Evolutionary conservation across 805 yeast species (phyloP).

Genomic region (Danielia reshetovae): DNA sequence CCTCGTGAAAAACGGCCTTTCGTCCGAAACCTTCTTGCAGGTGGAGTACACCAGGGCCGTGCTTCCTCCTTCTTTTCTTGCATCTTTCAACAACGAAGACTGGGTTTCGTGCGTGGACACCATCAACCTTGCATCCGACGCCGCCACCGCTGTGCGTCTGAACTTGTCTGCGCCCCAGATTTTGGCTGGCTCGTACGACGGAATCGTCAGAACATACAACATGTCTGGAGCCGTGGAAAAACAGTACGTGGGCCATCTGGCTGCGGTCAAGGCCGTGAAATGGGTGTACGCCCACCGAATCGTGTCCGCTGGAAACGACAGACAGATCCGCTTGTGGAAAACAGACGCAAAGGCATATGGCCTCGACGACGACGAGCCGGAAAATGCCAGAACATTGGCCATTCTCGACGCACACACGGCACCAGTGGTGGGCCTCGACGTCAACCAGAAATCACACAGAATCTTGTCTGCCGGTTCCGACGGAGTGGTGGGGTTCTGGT

Average conservation of each 20-base stretch:
- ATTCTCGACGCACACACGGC: slow-evolving; percentile 87
- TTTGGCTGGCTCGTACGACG: slow-evolving; percentile 90
- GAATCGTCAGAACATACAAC: slow-evolving; percentile 87
- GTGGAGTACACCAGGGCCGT: slow-evolving; percentile 91
- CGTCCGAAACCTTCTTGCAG: slow-evolving; percentile 73
- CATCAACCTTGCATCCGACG: slow-evolving; percentile 30
- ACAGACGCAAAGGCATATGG: slow-evolving; percentile 41
- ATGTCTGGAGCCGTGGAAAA: slow-evolving; percentile 73
- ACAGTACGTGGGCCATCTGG: slow-evolving; percentile 85
- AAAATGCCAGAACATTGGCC: slow-evolving; percentile 74
- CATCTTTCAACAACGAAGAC: slow-evolving; percentile 87
- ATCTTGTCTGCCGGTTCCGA: slow-evolving; percentile 86
- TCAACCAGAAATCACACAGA: slow-evolving; percentile 48
- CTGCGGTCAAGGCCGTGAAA: slow-evolving; percentile 76
- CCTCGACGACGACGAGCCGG: slow-evolving; percentile 32
- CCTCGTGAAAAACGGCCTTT: slow-evolving; percentile 68
- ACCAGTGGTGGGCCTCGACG: slow-evolving; percentile 74
- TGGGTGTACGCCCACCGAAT: slow-evolving; percentile 75
- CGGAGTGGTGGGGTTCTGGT: slow-evolving; percentile 80
- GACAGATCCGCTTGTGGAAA: slow-evolving; percentile 86
- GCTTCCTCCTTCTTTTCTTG: slow-evolving; percentile 88
- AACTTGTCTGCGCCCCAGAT: slow-evolving; percentile 46
- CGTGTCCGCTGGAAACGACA: slow-evolving; percentile 84
- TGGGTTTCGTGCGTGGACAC: slow-evolving; percentile 84
- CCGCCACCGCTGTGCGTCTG: slow-evolving; percentile 18